phyloP scores from a whole-genome alignment of 2,329 filamentous ascomycete species.

The Alternaria consortialis region DNA sequence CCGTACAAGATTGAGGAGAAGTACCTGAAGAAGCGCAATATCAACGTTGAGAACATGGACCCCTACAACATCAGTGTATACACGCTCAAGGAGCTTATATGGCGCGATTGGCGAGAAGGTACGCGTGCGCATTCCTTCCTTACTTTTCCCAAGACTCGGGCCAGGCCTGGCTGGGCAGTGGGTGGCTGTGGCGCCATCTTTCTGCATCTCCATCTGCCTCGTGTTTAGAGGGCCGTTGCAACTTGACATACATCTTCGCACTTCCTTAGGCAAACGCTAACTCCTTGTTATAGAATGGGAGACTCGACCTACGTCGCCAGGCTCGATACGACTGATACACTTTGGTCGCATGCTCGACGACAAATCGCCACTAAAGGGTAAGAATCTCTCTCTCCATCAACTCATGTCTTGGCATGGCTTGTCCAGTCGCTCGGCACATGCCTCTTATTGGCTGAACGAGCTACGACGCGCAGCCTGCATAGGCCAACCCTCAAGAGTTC shows the following conservation, averaged over 20 bases:
- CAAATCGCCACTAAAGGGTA: slow-evolving; percentile 85
- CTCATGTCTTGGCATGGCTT: slow-evolving; percentile 31
- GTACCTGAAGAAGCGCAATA: slow-evolving; percentile 82
- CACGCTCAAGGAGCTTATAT: slow-evolving; percentile 91
- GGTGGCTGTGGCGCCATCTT: background rate
- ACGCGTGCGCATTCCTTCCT: slow-evolving; percentile 27
- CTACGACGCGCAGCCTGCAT: slow-evolving; percentile 10
- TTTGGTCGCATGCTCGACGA: slow-evolving; percentile 92
- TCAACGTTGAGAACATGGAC: slow-evolving; percentile 78
- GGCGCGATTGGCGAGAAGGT: slow-evolving; percentile 88
- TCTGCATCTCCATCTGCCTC: background rate
- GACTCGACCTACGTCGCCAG: slow-evolving; percentile 82
- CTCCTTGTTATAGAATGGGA: slow-evolving; percentile 74
- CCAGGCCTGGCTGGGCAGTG: background rate
- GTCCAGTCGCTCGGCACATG: slow-evolving; percentile 24
- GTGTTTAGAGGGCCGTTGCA: background rate
- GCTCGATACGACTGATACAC: slow-evolving; percentile 87
- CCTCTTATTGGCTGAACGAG: slow-evolving; percentile 19
- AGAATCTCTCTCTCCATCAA: slow-evolving; percentile 35
- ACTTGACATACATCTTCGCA: background rate
- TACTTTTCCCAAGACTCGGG: background rate
- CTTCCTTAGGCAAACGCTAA: slow-evolving; percentile 24
- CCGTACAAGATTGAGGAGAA: slow-evolving; percentile 89
- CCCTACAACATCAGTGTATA: slow-evolving; percentile 93
- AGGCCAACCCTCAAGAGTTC: background rate